These are phyloP conservation scores for Blastomyces parvus DNA, from an alignment of 2,329 filamentous ascomycete species.

Conservation along the genomic window DNA sequence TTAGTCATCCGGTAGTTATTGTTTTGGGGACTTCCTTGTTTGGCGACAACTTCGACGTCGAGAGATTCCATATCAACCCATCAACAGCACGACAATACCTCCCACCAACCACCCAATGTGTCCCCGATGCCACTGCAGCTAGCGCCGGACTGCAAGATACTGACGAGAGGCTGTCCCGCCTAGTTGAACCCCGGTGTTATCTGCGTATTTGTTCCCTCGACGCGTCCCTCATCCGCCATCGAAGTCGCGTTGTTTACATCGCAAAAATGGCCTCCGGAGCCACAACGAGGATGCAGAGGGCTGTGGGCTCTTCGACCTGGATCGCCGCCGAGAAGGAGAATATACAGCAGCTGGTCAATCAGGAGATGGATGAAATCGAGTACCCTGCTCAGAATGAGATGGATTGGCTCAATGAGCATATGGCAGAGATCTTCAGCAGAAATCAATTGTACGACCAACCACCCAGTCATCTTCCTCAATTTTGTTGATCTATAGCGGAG, in stretches of 20 bases:
- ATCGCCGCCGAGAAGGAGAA: slow-evolving; percentile 74
- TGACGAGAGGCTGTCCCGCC: neutral
- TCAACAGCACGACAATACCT: neutral
- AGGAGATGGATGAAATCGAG: slow-evolving; percentile 86
- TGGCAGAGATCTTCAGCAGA: slow-evolving; percentile 83
- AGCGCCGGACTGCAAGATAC: neutral
- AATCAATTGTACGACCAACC: slow-evolving; percentile 62
- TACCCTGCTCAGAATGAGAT: slow-evolving; percentile 89
- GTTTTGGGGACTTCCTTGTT: slow-evolving; percentile 4
- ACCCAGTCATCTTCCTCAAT: neutral
- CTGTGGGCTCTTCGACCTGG: slow-evolving; percentile 78
- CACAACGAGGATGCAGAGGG: slow-evolving; percentile 34
- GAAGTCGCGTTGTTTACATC: slow-evolving; percentile 30
- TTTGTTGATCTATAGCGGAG: slow-evolving; percentile 9
- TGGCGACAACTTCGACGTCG: neutral
- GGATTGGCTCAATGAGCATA: slow-evolving; percentile 98
- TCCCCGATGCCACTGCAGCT: neutral
- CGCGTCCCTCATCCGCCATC: neutral
- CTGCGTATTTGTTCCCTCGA: neutral
- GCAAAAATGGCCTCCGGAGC: slow-evolving; percentile 30
- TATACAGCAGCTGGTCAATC: slow-evolving; percentile 61
- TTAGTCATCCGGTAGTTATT: neutral
- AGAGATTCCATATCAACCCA: neutral
- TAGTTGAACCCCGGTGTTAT: neutral
- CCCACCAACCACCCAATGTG: neutral